These are phyloP conservation scores for Pythium insidiosum DNA, from an alignment of 352 stramenopile species.

Conservation along the genomic window DNA sequence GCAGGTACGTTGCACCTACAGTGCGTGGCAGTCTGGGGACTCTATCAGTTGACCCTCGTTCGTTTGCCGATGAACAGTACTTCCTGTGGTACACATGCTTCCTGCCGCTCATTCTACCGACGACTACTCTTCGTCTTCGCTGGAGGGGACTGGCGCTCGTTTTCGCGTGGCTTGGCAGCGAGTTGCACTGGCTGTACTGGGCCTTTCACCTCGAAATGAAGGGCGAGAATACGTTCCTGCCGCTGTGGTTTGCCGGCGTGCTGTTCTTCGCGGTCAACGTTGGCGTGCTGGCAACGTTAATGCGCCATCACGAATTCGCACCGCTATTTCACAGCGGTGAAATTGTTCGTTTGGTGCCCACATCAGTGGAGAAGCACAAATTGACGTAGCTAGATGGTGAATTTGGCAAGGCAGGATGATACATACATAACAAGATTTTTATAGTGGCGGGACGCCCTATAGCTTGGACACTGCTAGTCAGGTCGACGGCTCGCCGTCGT, in stretches of 20 bases:
- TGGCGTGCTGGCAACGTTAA: constrained; percentile 63
- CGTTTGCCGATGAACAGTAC: too few relatives aligned
- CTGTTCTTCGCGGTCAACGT: constrained; percentile 88
- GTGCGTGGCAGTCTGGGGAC: too few relatives aligned
- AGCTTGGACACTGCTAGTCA: constrained; percentile 4
- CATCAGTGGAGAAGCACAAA: background rate
- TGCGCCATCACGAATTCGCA: constrained; percentile 48
- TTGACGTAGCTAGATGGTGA: too few relatives aligned
- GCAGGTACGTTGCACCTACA: constrained; percentile 35
- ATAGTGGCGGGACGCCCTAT: too few relatives aligned
- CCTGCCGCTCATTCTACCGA: constrained; percentile 81
- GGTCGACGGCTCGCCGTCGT: background rate
- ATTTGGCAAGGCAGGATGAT: too few relatives aligned
- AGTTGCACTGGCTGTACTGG: constrained; percentile 88
- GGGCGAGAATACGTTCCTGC: constrained; percentile 84
- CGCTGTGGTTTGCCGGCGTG: constrained; percentile 81
- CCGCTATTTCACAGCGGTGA: constrained; percentile 44
- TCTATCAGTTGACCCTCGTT: constrained; percentile 22
- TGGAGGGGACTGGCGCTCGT: constrained; percentile 69
- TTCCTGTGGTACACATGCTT: constrained; percentile 98
- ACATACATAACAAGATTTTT: too few relatives aligned
- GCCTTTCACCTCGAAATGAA: constrained; percentile 89
- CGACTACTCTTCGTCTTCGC: constrained; percentile 45
- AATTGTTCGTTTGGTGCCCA: constrained; percentile 30
- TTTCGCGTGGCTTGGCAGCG: constrained; percentile 56